Evolutionary conservation across 495 filamentous ascomycete genomes (phyloP).

Genomic region (Penicillium diatomitis): DNA sequence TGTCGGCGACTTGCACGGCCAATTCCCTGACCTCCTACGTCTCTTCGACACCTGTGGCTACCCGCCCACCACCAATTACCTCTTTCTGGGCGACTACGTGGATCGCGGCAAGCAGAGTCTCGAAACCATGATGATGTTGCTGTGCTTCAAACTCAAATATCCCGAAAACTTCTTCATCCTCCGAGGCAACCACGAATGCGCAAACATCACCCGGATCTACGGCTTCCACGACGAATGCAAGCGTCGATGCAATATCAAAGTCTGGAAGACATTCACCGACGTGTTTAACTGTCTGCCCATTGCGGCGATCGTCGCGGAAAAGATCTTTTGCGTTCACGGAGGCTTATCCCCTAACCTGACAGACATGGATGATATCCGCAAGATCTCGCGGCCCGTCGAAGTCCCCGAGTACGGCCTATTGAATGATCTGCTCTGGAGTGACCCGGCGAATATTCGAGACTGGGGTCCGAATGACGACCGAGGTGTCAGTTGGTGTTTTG

Average conservation of each 20-base stretch:
- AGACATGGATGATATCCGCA: conserved; percentile 2
- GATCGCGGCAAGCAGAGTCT: conserved; percentile 1
- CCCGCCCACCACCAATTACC: neutral
- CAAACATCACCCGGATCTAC: conserved; percentile 2
- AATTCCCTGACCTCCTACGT: neutral
- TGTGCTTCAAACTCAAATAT: conserved; percentile 3
- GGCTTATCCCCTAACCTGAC: conserved; percentile 1
- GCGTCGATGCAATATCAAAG: conserved; percentile 1
- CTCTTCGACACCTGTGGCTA: neutral
- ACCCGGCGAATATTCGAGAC: neutral
- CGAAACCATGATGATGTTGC: neutral
- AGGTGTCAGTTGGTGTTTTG: conserved; percentile 2
- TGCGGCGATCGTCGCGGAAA: conserved; percentile 1
- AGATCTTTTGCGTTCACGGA: conserved; percentile 1
- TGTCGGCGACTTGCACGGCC: conserved; percentile 1
- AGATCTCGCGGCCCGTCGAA: conserved; percentile 1
- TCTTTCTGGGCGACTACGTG: conserved; percentile 1
- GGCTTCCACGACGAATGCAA: conserved; percentile 2
- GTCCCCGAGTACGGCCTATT: conserved; percentile 2
- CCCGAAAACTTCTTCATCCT: conserved; percentile 1
- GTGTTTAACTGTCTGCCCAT: conserved; percentile 1
- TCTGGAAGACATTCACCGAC: conserved; percentile 2
- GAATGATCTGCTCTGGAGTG: conserved; percentile 1
- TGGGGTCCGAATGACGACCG: conserved; percentile 1
- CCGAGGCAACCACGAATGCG: conserved; percentile 1